These are phyloP conservation scores for Cylindrotheca closterium DNA, from an alignment of 108 stramenopile genomes.

Conservation along the genomic window DNA sequence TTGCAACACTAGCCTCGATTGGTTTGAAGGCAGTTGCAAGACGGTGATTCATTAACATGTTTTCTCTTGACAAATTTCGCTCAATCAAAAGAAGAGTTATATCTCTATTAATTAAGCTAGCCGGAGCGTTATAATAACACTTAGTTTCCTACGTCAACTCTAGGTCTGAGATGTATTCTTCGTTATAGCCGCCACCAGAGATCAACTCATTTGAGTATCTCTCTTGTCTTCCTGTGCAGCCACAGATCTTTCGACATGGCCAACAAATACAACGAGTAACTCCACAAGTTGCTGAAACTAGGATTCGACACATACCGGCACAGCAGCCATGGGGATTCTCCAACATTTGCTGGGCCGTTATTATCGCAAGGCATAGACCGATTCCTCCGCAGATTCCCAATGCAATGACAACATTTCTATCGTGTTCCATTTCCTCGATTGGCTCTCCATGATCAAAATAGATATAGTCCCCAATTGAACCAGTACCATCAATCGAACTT, in stretches of 20 bases:
- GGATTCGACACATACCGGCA: conserved; percentile 56
- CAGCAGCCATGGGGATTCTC: conserved; percentile 79
- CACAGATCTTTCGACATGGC: conserved; percentile 52
- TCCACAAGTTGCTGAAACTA: conserved; percentile 35
- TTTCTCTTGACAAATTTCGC: too few relatives aligned
- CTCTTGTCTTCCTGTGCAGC: conserved; percentile 16
- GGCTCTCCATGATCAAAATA: conserved; percentile 2
- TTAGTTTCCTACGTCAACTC: background rate
- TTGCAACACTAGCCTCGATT: conserved; percentile 16
- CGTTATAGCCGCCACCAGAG: background rate
- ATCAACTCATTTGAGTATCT: conserved; percentile 29
- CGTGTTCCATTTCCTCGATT: conserved; percentile 40
- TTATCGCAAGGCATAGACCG: conserved; percentile 51
- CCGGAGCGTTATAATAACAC: too few relatives aligned
- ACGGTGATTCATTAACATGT: too few relatives aligned
- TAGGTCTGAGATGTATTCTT: background rate
- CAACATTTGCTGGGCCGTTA: conserved; percentile 73
- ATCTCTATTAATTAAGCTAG: too few relatives aligned
- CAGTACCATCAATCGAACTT: conserved; percentile 17
- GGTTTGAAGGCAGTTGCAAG: conserved; percentile 16
- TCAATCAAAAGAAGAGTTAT: too few relatives aligned
- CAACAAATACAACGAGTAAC: conserved; percentile 59
- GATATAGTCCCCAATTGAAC: background rate
- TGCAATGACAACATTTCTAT: conserved; percentile 38
- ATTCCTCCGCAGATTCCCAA: conserved; percentile 30